A percentile compares a stretch with the other conserved stretches of the same genome.
Conservation (phyloP, 2,329 filamentous ascomycete genomes). For the Aspergillus aculeatus region DNA sequence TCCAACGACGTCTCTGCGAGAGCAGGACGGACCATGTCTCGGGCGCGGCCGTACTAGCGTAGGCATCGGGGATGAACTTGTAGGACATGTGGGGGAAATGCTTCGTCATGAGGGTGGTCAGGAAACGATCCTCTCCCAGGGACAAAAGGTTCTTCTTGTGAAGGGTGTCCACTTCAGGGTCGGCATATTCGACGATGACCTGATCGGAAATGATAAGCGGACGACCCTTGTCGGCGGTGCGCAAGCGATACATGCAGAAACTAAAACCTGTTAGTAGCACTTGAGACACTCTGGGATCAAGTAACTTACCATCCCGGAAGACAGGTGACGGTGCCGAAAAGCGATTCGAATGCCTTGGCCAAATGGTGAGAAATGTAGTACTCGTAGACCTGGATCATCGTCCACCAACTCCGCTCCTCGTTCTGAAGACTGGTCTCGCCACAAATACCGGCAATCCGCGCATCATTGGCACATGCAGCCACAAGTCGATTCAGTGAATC, state of each 20-base stretch:
- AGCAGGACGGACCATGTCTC: conserved; percentile 91
- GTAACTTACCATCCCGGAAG: conserved; percentile 90
- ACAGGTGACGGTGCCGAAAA: conserved; percentile 98
- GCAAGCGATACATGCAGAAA: conserved; percentile 98
- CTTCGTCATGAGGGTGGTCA: conserved; percentile 97
- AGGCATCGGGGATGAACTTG: conserved; percentile 93
- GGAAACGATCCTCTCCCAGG: conserved; percentile 92
- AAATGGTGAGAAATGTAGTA: conserved; percentile 99
- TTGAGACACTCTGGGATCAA: background rate
- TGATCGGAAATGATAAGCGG: conserved; percentile 90
- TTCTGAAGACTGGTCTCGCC: conserved; percentile 96
- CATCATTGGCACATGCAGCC: conserved; percentile 86
- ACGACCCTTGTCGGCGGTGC: conserved; percentile 89
- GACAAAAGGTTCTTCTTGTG: conserved; percentile 93
- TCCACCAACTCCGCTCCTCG: conserved; percentile 94
- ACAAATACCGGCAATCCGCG: conserved; percentile 95
- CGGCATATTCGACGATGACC: conserved; percentile 82
- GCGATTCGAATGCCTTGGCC: conserved; percentile 93
- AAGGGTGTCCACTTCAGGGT: conserved; percentile 87
- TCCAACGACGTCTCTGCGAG: conserved; percentile 98
- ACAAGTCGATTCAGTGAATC: conserved; percentile 92
- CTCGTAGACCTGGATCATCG: conserved; percentile 99
- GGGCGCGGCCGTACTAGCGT: conserved; percentile 88
- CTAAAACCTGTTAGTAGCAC: conserved; percentile 48
- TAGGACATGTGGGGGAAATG: conserved; percentile 93